Conservation (phyloP, 2,329 filamentous ascomycete species). For the Fusarium sp. region DNA sequence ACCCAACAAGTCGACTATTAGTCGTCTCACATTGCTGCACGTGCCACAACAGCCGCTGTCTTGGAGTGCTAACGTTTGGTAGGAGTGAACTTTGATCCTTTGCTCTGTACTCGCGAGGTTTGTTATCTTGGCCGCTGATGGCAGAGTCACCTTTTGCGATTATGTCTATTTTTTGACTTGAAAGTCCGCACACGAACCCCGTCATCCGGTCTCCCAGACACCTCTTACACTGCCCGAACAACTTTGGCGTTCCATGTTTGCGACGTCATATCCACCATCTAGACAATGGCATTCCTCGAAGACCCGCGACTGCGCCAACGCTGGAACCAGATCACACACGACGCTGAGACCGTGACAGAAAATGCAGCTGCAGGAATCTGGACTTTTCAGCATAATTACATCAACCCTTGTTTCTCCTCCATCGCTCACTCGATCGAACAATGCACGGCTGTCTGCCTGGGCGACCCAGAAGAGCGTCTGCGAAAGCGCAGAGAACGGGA, state of each 20-base stretch:
- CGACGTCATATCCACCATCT: slow-evolving; percentile 44
- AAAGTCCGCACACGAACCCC: neutral
- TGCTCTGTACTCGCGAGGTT: slow-evolving; percentile 27
- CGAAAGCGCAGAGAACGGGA: slow-evolving; percentile 73
- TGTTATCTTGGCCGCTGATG: slow-evolving; percentile 20
- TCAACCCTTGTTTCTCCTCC: slow-evolving; percentile 80
- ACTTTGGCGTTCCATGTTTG: slow-evolving; percentile 31
- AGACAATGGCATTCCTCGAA: slow-evolving; percentile 68
- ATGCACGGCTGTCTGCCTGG: slow-evolving; percentile 75
- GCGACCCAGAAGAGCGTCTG: slow-evolving; percentile 76
- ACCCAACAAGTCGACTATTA: slow-evolving; percentile 39
- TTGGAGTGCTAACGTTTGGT: slow-evolving; percentile 22
- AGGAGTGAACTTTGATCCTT: slow-evolving; percentile 34
- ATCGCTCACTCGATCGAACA: slow-evolving; percentile 73
- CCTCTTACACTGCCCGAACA: slow-evolving; percentile 1
- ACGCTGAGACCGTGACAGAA: slow-evolving; percentile 89
- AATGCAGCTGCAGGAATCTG: slow-evolving; percentile 92
- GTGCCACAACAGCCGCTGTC: slow-evolving; percentile 38
- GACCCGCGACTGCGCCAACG: slow-evolving; percentile 92
- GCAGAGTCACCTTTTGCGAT: slow-evolving; percentile 19
- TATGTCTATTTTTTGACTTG: slow-evolving; percentile 29
- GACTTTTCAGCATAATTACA: slow-evolving; percentile 85
- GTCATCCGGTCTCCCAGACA: slow-evolving; percentile 1
- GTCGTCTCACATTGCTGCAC: slow-evolving; percentile 41
- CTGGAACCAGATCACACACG: slow-evolving; percentile 91